Evolutionary conservation across 768 basidiomycete species (phyloP).

Genomic region (Cystoderma amianthinum): DNA sequence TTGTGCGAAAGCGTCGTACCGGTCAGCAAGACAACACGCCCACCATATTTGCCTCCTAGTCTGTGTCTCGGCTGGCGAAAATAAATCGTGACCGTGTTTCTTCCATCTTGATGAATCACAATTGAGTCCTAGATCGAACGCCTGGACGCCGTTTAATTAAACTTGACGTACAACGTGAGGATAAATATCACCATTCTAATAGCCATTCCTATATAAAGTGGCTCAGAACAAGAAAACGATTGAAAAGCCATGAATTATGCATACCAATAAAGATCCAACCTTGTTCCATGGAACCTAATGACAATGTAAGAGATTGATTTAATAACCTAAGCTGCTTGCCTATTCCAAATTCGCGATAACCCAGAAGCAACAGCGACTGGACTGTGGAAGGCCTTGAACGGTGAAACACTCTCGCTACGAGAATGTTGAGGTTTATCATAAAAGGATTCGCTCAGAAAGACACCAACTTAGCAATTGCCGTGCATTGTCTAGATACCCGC

Average conservation of each 20-base stretch:
- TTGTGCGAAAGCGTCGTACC: constrained; percentile 31
- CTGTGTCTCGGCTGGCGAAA: constrained; percentile 62
- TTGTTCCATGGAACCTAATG: constrained; percentile 63
- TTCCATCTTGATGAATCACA: constrained; percentile 75
- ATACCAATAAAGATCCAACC: constrained; percentile 85
- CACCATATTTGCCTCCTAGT: constrained; percentile 76
- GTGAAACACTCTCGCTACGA: constrained; percentile 55
- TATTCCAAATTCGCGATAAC: constrained; percentile 82
- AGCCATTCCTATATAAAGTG: constrained; percentile 15
- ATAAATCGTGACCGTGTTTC: constrained; percentile 50
- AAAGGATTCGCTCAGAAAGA: not conserved
- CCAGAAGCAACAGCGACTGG: constrained; percentile 73
- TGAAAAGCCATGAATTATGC: no score
- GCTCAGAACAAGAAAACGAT: no score
- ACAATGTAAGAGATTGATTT: constrained; percentile 2
- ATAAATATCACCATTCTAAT: constrained; percentile 26
- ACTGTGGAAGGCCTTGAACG: constrained; percentile 68
- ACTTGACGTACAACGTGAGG: constrained; percentile 5
- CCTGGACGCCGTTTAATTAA: no score
- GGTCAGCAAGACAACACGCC: constrained; percentile 64
- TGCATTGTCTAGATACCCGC: constrained; percentile 56
- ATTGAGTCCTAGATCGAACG: constrained; percentile 76
- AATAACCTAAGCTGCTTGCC: no score
- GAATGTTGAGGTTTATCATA: constrained; percentile 5
- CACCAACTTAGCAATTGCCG: constrained; percentile 54